Percentiles rank a stretch among this genome's conserved stretches.
phyloP scores from a whole-genome alignment of 176 grass and related monocot species.

The Elaeis guineensis region DNA sequence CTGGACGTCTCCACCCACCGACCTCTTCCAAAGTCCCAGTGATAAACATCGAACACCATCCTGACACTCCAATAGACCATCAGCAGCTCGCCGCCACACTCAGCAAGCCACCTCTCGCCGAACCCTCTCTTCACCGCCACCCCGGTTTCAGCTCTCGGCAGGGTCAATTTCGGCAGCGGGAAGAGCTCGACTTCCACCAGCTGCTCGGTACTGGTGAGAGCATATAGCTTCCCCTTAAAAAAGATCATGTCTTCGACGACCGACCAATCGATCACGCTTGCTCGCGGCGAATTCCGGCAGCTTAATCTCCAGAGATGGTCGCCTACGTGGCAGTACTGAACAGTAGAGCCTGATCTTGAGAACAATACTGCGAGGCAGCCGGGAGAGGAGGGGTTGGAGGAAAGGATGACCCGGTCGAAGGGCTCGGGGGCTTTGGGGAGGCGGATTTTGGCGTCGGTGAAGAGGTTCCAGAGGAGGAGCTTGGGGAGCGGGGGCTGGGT shows the following conservation, averaged over 20 bases:
- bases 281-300: not conserved
- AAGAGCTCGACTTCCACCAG: conserved; percentile 31
- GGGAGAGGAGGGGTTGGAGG: conserved; percentile 19
- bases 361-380: conserved; percentile 28
- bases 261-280: too few species aligned
- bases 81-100: conserved; percentile 23
- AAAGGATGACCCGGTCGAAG: conserved; percentile 41
- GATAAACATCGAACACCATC: conserved; percentile 20
- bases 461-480: conserved; percentile 60
- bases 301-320: conserved; percentile 43
- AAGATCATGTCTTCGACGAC: conserved; percentile 57
- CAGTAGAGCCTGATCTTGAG: not conserved
- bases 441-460: conserved; percentile 48
- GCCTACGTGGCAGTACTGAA: conserved; percentile 37
- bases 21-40: conserved; percentile 26
- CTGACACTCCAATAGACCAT: not conserved
- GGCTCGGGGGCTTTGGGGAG: conserved; percentile 38
- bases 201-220: conserved; percentile 32
- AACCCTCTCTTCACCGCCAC: not conserved
- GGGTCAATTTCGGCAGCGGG: conserved; percentile 13
- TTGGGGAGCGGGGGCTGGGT: conserved; percentile 21
- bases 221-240: conserved; percentile 38
- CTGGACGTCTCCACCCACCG: conserved; percentile 32
- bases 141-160: conserved; percentile 19
- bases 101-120: conserved; percentile 26